phyloP scores from a whole-genome alignment of 106 monocot species.

The Dendrobium chrysotoxum region DNA sequence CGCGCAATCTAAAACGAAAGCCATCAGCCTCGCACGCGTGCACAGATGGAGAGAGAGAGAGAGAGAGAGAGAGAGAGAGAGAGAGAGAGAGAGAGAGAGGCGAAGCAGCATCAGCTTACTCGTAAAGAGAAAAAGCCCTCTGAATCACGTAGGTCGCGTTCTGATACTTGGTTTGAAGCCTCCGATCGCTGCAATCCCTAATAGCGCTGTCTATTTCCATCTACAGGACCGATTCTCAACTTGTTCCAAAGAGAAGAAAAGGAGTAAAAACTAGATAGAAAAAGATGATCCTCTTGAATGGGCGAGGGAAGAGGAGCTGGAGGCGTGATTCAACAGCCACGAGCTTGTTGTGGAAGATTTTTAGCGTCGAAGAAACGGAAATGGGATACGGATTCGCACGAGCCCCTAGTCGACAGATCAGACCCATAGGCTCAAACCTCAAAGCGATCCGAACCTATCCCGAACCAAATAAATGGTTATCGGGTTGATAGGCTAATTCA shows the following conservation, averaged over 20 bases:
- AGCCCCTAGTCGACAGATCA: too few relatives aligned
- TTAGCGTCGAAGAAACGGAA: neutral
- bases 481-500: too few relatives aligned
- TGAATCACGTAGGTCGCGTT: slow-evolving; percentile 84
- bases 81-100: neutral
- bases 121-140: slow-evolving; percentile 90
- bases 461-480: too few relatives aligned
- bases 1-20: neutral
- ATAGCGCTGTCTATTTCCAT: slow-evolving; percentile 97
- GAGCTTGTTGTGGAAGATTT: neutral
- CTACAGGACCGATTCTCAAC: neutral
- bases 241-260: neutral
- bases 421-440: too few relatives aligned
- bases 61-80: neutral
- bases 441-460: too few relatives aligned
- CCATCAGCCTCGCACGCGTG: neutral
- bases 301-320: neutral
- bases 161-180: slow-evolving; percentile 90
- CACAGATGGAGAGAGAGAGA: neutral
- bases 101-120: slow-evolving; percentile 27
- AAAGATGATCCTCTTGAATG: neutral
- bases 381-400: neutral
- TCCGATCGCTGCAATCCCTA: slow-evolving; percentile 54
- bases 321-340: neutral
- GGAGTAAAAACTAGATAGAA: neutral